Evolutionary conservation across 2,329 filamentous ascomycete species (phyloP).

Genomic region (Aspergillus tamarii): DNA sequence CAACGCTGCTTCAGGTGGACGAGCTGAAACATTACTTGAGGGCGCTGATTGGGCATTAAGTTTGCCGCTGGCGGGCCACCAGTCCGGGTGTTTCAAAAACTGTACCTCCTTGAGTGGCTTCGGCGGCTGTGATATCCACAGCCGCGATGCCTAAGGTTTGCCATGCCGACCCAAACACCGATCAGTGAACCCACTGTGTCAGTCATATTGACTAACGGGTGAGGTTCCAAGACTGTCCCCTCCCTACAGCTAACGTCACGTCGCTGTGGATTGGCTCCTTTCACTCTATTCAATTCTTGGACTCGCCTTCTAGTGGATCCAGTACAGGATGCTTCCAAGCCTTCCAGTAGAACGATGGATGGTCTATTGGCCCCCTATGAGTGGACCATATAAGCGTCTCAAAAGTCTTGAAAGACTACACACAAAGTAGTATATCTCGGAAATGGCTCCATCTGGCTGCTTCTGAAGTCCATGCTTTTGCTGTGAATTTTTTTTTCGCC

Average conservation of each 20-base stretch:
- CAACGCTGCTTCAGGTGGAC: background rate
- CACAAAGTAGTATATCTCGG: background rate
- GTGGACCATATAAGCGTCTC: conserved; percentile 1
- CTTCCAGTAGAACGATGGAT: background rate
- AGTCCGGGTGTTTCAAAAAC: conserved; percentile 15
- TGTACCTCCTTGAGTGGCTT: background rate
- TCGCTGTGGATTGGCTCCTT: conserved; percentile 13
- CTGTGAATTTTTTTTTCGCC: conserved; percentile 6
- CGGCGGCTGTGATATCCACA: conserved; percentile 5
- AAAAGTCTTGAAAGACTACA: conserved; percentile 4
- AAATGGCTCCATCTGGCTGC: conserved; percentile 8
- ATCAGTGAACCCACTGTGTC: conserved; percentile 21
- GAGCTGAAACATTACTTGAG: background rate
- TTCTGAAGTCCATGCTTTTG: conserved; percentile 12
- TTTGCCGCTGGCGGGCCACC: conserved; percentile 1
- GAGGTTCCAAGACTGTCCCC: background rate
- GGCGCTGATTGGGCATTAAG: background rate
- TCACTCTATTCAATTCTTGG: conserved; percentile 9
- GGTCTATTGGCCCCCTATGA: conserved; percentile 1
- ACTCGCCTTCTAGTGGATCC: background rate
- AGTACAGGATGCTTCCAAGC: background rate
- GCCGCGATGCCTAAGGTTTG: background rate
- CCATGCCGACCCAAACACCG: conserved; percentile 8
- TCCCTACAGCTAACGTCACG: background rate
- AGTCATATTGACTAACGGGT: conserved; percentile 11